These are phyloP conservation scores for Centaurea solstitialis DNA, from an alignment of 129 eudicot genomes.

Conservation along the genomic window DNA sequence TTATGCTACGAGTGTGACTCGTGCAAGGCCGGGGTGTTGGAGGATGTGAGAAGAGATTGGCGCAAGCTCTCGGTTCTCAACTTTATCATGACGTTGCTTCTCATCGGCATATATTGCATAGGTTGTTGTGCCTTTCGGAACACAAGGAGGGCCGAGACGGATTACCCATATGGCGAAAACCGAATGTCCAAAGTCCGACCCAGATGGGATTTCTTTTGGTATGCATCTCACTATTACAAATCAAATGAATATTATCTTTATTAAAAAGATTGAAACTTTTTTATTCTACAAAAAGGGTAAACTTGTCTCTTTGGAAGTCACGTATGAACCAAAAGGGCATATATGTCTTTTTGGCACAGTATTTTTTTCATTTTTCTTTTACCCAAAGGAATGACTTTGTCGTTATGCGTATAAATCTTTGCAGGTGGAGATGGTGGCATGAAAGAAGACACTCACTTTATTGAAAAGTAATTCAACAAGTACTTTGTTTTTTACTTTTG, in stretches of 20 bases:
- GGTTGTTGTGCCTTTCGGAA: conserved; percentile 87
- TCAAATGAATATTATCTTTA: conserved; percentile 3
- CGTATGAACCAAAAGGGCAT: conserved; percentile 5
- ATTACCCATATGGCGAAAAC: conserved; percentile 70
- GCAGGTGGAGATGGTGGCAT: conserved; percentile 91
- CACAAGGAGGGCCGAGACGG: conserved; percentile 57
- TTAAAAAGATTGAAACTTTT: no score
- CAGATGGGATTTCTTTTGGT: conserved; percentile 89
- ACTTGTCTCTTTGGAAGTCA: not conserved
- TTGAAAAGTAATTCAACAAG: conserved; percentile 30
- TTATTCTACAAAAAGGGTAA: not conserved
- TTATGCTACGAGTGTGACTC: conserved; percentile 90
- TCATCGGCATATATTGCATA: conserved; percentile 68
- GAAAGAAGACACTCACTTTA: conserved; percentile 77
- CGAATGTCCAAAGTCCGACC: conserved; percentile 87
- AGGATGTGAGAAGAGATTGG: conserved; percentile 61
- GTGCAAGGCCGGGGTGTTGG: conserved; percentile 91
- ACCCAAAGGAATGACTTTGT: conserved; percentile 3
- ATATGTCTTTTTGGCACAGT: conserved; percentile 8
- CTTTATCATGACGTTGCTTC: conserved; percentile 51
- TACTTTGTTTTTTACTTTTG: not conserved
- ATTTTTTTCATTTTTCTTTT: conserved; percentile 9
- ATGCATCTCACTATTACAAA: conserved; percentile 18
- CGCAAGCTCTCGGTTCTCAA: conserved; percentile 68
- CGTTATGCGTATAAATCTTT: not conserved